Evolutionary conservation across 768 basidiomycete species (phyloP).

Genomic region (Fistulinella prunicolor): DNA sequence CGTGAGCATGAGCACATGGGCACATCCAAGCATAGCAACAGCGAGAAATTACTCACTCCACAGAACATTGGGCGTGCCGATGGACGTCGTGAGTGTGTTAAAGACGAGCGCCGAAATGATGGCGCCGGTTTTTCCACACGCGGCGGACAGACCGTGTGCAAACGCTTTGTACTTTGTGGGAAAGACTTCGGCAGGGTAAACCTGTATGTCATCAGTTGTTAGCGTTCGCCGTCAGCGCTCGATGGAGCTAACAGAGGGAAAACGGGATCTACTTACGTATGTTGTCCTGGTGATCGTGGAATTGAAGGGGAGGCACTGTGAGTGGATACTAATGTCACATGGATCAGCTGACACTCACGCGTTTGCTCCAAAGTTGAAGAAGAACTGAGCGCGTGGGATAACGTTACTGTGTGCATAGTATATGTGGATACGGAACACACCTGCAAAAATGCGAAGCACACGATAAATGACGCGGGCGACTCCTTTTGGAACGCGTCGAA

Average conservation of each 20-base stretch:
- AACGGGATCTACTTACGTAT: constrained; percentile 36
- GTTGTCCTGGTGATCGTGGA: constrained; percentile 40
- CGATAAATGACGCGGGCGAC: constrained; percentile 51
- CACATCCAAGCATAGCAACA: background rate
- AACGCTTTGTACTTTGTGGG: constrained; percentile 71
- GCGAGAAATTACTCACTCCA: constrained; percentile 55
- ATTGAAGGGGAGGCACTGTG: background rate
- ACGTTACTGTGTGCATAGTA: background rate
- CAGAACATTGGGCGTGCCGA: constrained; percentile 63
- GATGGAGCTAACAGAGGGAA: background rate
- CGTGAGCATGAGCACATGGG: background rate
- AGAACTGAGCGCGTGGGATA: too few species aligned
- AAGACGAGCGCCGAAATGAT: constrained; percentile 75
- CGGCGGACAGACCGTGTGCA: constrained; percentile 75
- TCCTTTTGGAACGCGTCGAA: constrained; percentile 52
- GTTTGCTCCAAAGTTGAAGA: constrained; percentile 83
- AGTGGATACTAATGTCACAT: background rate
- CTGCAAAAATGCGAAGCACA: constrained; percentile 69
- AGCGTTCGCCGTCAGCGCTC: background rate
- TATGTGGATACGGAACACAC: constrained; percentile 20
- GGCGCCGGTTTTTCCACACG: constrained; percentile 70
- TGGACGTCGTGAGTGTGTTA: constrained; percentile 55
- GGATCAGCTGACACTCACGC: constrained; percentile 36
- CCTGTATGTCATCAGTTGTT: constrained; percentile 31
- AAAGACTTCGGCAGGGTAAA: constrained; percentile 77